Evolutionary conservation across 352 stramenopile species (phyloP), one percentile per base, ranked within the genome.

Genomic region (Globisporangium parvum): DNA sequence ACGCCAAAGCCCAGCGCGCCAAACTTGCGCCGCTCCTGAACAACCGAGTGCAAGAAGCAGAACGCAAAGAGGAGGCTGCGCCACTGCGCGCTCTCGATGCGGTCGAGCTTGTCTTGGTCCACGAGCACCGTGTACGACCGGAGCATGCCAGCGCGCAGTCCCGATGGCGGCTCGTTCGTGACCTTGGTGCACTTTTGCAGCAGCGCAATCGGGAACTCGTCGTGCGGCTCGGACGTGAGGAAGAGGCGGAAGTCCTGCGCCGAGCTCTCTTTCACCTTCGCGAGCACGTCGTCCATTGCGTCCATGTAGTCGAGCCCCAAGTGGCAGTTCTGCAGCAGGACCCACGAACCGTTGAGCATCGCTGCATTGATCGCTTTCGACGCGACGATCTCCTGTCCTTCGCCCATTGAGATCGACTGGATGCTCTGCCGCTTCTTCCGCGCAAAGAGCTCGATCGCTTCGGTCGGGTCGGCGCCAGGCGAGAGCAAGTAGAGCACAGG

Each of bases 251-350:
- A 91, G 6, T 87, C 81, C 0, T 65, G 61, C 10, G 58, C 66
- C 9, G 60, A 54, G 8, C 53, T 77, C 21, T 76, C 69, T n/a
- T 53, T 74, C 8, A 68, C 50, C 39, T 78, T 77, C 24, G 50
- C 26, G 6, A 91, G 66, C 4, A 68, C 66, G 41, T 89, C 78
- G 15, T 80, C 78, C 26, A 93, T 53, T 1, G 61, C 54, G 26
- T 88, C 77, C 65, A 93, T 82, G 57, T 85, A 90, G 6, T 66
- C 73, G 0, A 93, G 56, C 0, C 77, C 80, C 1, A 93, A 51
- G 51, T 93, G 78, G 51, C 83, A 93, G 57, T 93, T 91, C 55
- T 93, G 83, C 0, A 93, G 72, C 6, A 91, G 61, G 28, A 93
- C 75, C 83, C 83, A 93, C 31, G 83, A 79, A 6, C 83, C 83